A percentile compares a stretch with the other conserved stretches of the same genome.
Evolutionary conservation across 2,329 filamentous ascomycete genomes (phyloP).

Genomic region (Teratosphaeria pseudoeucalypti): DNA sequence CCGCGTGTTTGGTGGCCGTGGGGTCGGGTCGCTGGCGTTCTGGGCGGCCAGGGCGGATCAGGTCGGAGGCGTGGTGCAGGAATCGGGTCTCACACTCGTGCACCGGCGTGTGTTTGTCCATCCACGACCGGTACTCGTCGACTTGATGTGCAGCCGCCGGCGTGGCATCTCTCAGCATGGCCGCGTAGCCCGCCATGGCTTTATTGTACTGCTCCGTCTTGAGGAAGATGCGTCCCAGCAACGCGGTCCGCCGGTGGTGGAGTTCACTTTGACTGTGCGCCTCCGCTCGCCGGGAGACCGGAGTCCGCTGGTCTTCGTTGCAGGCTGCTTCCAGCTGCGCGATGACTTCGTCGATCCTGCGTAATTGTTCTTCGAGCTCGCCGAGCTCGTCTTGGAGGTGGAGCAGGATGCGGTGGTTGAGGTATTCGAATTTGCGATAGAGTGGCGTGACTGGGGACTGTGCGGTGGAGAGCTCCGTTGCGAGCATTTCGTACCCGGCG

Average conservation of each 20-base stretch:
- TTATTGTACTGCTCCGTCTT: slow-evolving; percentile 60
- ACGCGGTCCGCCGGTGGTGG: slow-evolving; percentile 49
- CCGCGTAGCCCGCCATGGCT: slow-evolving; percentile 48
- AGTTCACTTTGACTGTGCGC: slow-evolving; percentile 45
- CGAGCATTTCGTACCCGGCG: slow-evolving; percentile 53
- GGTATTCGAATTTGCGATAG: slow-evolving; percentile 70
- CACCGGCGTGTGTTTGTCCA: slow-evolving; percentile 45
- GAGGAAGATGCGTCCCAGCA: slow-evolving; percentile 52
- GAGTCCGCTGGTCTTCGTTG: slow-evolving; percentile 10
- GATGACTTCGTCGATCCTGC: slow-evolving; percentile 54
- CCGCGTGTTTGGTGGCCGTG: slow-evolving; percentile 1
- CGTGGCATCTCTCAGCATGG: slow-evolving; percentile 41
- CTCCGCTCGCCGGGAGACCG: slow-evolving; percentile 54
- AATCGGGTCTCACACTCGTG: slow-evolving; percentile 51
- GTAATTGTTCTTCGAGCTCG: slow-evolving; percentile 70
- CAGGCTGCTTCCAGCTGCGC: slow-evolving; percentile 25
- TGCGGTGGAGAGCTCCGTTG: slow-evolving; percentile 40
- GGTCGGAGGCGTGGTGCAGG: slow-evolving; percentile 45
- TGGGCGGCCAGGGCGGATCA: slow-evolving; percentile 32
- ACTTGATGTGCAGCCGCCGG: slow-evolving; percentile 44
- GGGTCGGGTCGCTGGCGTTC: not conserved
- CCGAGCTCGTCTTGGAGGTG: slow-evolving; percentile 77
- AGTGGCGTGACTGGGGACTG: slow-evolving; percentile 42
- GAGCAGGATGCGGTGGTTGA: slow-evolving; percentile 74
- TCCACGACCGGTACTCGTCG: slow-evolving; percentile 45